These are phyloP conservation scores for Lenwebbia sp. DNA, from an alignment of 345 rosid species.

Conservation along the genomic window DNA sequence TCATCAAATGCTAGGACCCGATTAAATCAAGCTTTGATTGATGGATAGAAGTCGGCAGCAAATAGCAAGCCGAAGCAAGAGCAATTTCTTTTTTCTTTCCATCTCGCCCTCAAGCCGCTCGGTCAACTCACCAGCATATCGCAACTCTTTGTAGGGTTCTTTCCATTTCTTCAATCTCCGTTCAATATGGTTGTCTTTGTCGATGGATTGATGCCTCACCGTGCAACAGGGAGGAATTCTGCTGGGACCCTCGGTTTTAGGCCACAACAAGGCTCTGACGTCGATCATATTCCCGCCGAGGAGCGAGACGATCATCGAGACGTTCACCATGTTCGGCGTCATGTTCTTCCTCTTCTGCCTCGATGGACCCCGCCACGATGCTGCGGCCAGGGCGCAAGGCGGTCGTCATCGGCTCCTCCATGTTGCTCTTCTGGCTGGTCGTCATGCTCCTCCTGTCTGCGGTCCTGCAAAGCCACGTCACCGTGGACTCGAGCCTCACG, in stretches of 20 bases:
- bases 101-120: conserved; percentile 5
- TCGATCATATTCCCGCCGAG: conserved; percentile 3
- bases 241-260: conserved; percentile 21
- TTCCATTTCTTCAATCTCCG: background rate
- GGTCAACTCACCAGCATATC: conserved; percentile 11
- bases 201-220: background rate
- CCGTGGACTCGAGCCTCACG: background rate
- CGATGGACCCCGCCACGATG: conserved; percentile 11
- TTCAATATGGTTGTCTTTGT: background rate
- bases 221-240: conserved; percentile 20
- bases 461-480: background rate
- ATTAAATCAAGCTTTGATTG: no score
- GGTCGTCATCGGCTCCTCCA: conserved; percentile 5
- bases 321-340: conserved; percentile 4
- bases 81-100: no score
- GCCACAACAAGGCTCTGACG: background rate
- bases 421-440: background rate
- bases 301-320: conserved; percentile 1
- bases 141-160: conserved; percentile 13
- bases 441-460: background rate
- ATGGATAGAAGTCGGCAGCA: no score
- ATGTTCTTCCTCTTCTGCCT: conserved; percentile 14
- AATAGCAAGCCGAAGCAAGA: no score
- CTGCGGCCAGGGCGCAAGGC: conserved; percentile 8
- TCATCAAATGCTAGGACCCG: no score